Conservation (phyloP, 1,139 yeast genomes). For the Sugiyamaella pinicola region DNA sequence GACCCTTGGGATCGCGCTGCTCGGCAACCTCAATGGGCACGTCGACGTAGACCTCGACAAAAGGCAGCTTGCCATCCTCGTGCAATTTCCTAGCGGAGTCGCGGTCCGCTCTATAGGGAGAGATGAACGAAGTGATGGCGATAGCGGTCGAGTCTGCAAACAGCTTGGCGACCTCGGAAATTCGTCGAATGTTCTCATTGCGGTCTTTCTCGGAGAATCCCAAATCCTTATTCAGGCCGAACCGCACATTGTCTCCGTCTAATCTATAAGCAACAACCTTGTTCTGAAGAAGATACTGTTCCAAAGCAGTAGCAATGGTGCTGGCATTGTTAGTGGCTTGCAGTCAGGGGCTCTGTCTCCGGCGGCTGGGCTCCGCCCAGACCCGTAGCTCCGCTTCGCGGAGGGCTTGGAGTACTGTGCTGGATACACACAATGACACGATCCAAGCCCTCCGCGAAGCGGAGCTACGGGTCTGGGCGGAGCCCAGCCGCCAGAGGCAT, state of each 20-base stretch:
- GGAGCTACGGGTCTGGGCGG: background rate
- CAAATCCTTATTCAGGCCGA: constrained; percentile 90
- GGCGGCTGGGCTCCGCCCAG: background rate
- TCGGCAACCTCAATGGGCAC: constrained; percentile 94
- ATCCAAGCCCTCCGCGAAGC: background rate
- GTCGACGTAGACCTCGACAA: constrained; percentile 87
- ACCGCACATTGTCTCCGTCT: constrained; percentile 93
- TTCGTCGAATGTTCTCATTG: constrained; percentile 91
- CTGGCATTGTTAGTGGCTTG: constrained; percentile 37
- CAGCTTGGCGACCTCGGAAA: constrained; percentile 88
- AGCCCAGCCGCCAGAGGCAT: background rate
- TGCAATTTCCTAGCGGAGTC: constrained; percentile 83
- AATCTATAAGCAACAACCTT: constrained; percentile 76
- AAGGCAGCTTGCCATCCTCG: constrained; percentile 71
- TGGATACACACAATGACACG: too few relatives aligned
- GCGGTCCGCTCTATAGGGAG: constrained; percentile 86
- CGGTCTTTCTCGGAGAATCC: constrained; percentile 92
- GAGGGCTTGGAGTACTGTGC: background rate
- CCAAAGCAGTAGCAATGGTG: constrained; percentile 93
- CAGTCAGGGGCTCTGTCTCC: background rate
- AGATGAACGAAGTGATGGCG: constrained; percentile 86
- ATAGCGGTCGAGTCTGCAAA: constrained; percentile 88
- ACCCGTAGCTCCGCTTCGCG: background rate
- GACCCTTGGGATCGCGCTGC: constrained; percentile 94
- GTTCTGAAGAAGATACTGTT: constrained; percentile 67